Base-by-base conservation (phyloP, 371 early-diverging fungal genomes). In the Nematocida ironsii region DNA sequence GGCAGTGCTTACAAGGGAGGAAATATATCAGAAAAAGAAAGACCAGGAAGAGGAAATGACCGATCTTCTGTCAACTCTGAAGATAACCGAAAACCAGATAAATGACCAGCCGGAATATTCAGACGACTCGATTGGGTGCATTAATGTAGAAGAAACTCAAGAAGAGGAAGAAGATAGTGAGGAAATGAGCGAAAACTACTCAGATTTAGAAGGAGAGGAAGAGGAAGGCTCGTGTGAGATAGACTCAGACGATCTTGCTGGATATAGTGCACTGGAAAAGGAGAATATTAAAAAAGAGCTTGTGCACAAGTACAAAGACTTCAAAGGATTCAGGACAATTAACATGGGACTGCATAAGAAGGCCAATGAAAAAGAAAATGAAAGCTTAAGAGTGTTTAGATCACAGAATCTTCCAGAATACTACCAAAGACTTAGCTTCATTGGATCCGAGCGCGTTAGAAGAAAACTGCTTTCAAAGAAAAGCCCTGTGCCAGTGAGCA, bases 341-440 rank as follows among this genome's bases (percentile, higher is more conserved):
- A 87, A 85, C 69, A 55, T 87, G 50, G 70, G 80, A 52, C 81
- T 83, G 78, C 80, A 83, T 72, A 74, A 82, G 62, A 73, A 84
- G 54, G 67, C 60, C 20, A 76, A 60, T 44, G 44, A 45, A 4
- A 60, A 73, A 5, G 68, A 84, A 23, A 84, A 62, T 25, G 48
- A 50, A 23, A 40, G 13, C 20, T 16, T 78, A 39, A 72, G 62
- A n/a, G 50, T 40, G 16, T 78, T 78, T 40, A 50, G 80, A 54
- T 18, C 42, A 42, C 80, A 78, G 57, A 78, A 78, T 54, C 71
- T 78, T 18, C 80, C 80, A 16, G 70, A 68, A 44, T 70, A 78
- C 71, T 78, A 78, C 80, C 55, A 39, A 0, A 25, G 71, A 0
- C 69, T 78, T 4, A 78, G 60, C 69, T 78, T 78, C 6, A 52